phyloP scores from a whole-genome alignment of 805 yeast genomes.

The Ogataea philodendri region DNA sequence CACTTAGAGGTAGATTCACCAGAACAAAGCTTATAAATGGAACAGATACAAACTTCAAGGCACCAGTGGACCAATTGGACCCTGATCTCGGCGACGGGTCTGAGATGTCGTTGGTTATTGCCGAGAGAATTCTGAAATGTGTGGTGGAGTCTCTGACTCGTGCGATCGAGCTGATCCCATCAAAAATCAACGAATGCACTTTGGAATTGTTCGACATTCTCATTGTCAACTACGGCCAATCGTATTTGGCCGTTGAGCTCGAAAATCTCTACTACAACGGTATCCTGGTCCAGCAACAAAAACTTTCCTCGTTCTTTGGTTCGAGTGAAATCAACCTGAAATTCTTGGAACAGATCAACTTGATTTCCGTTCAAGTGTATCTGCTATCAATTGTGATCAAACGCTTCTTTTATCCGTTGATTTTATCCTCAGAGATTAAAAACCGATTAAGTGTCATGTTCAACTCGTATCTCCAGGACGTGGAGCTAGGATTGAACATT shows the following conservation, averaged over 20 bases:
- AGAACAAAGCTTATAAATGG: constrained; percentile 11
- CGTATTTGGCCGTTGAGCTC: constrained; percentile 71
- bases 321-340: constrained; percentile 21
- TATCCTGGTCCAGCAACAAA: constrained; percentile 28
- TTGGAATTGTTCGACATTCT: constrained; percentile 66
- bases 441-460: constrained; percentile 21
- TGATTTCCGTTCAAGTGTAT: constrained; percentile 39
- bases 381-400: constrained; percentile 71
- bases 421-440: constrained; percentile 31
- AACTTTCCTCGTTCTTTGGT: constrained; percentile 28
- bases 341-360: constrained; percentile 25
- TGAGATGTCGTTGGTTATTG: constrained; percentile 41
- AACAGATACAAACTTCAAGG: constrained; percentile 15
- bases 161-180: constrained; percentile 68
- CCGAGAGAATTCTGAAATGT: constrained; percentile 65
- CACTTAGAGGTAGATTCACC: constrained; percentile 31
- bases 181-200: constrained; percentile 58
- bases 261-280: constrained; percentile 57
- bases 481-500: constrained; percentile 62
- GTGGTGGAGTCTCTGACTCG: constrained; percentile 78
- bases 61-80: constrained; percentile 13
- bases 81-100: constrained; percentile 13
- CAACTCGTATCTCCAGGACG: constrained; percentile 30
- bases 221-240: constrained; percentile 65
- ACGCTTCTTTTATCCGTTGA: constrained; percentile 72